Conservation (phyloP, 306 rosid genomes). For the Cicer bijugum region DNA sequence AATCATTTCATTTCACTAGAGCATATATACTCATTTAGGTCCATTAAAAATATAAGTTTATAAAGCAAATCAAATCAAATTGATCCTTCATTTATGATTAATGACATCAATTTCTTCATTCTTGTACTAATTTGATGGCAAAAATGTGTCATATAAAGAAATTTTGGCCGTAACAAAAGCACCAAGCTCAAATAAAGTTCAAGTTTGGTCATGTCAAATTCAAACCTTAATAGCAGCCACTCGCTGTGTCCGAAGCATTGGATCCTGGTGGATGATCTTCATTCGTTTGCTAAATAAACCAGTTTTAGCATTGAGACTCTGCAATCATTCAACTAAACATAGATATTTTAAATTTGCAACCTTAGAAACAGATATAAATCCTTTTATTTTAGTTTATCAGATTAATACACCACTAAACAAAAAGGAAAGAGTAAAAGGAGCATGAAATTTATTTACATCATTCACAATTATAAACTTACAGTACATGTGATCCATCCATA, state of each 20-base stretch:
- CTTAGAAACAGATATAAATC: constrained; percentile 34
- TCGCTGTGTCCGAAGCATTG: constrained; percentile 83
- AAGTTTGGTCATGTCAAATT: constrained; percentile 48
- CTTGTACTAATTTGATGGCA: constrained; percentile 5
- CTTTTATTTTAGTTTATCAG: not conserved
- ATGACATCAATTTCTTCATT: not conserved
- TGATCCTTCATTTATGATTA: not conserved
- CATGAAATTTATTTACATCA: constrained; percentile 30
- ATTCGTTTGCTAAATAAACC: constrained; percentile 96
- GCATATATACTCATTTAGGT: not conserved
- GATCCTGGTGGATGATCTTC: constrained; percentile 94
- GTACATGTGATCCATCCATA: not conserved
- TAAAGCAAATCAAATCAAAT: not conserved
- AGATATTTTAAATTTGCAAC: constrained; percentile 63
- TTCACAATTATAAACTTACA: not conserved
- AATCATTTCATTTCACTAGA: not conserved
- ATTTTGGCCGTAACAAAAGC: not conserved
- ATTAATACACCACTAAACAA: constrained; percentile 7
- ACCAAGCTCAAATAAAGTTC: not conserved
- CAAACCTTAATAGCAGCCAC: constrained; percentile 95
- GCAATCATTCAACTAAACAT: constrained; percentile 85
- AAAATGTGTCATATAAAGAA: not conserved
- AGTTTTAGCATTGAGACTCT: constrained; percentile 97
- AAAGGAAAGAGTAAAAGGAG: constrained; percentile 4
- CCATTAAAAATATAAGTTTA: constrained; percentile 4